Percentiles rank a stretch among this genome's conserved stretches.
phyloP scores from a whole-genome alignment of 2,329 filamentous ascomycete genomes.

The Botrytis galanthina region DNA sequence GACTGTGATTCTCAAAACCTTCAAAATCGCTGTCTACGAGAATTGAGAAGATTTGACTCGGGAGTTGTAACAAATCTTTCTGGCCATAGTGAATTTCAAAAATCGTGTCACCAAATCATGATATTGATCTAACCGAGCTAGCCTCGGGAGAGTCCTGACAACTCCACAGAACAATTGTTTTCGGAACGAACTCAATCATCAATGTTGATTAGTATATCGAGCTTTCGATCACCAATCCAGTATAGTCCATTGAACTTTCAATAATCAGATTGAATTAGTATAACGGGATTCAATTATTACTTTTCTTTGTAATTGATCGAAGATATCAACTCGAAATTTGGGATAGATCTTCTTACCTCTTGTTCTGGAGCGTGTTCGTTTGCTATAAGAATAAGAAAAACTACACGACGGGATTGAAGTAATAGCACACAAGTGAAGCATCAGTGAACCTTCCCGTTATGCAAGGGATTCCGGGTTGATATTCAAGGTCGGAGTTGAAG shows the following conservation, averaged over 20 bases:
- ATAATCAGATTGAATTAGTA: not conserved
- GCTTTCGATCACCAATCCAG: not conserved
- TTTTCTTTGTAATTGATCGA: not conserved
- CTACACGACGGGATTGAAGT: not conserved
- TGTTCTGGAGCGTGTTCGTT: not conserved
- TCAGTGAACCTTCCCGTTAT: not conserved
- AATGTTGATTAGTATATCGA: not conserved
- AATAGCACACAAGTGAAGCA: not conserved
- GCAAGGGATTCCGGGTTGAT: too few species aligned
- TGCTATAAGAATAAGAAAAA: not conserved
- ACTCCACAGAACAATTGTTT: not conserved
- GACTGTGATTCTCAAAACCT: not conserved
- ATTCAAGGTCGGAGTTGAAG: not conserved
- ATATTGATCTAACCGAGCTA: not conserved
- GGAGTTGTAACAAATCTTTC: not conserved
- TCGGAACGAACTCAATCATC: not conserved
- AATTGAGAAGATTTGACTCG: not conserved
- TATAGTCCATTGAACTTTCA: not conserved
- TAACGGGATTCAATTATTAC: not conserved
- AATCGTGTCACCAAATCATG: not conserved
- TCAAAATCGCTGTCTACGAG: not conserved
- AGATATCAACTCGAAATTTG: not conserved
- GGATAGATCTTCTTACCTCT: not conserved
- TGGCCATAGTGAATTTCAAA: not conserved
- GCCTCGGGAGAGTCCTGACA: not conserved